Percentiles rank a stretch among this genome's conserved stretches.
phyloP scores from a whole-genome alignment of 1,284 basidiomycete species.

The Grifola frondosa region DNA sequence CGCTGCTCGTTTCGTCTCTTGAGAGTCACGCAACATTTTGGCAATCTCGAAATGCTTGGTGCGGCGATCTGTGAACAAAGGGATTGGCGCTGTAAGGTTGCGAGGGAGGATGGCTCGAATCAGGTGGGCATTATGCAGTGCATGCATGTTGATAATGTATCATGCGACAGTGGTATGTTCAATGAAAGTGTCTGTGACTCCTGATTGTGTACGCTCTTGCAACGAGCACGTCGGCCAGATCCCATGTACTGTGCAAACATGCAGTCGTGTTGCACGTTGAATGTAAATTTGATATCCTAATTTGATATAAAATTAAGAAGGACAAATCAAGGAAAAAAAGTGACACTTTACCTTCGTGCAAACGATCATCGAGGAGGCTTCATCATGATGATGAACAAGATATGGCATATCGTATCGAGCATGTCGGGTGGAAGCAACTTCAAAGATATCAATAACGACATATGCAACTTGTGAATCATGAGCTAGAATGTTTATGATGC shows the following conservation, averaged over 20 bases:
- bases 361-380: background rate
- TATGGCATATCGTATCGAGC: conserved; percentile 4
- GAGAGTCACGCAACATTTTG: too few relatives aligned
- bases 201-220: conserved; percentile 9
- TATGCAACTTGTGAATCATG: background rate
- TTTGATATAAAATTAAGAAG: background rate
- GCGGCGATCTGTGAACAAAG: conserved; percentile 6
- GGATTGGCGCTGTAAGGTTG: conserved; percentile 2
- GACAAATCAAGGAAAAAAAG: background rate
- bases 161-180: conserved; percentile 6
- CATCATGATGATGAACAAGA: background rate
- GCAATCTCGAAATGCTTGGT: too few relatives aligned
- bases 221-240: background rate
- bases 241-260: conserved; percentile 1
- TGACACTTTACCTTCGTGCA: conserved; percentile 12
- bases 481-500: background rate
- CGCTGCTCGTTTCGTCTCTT: too few relatives aligned
- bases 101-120: conserved; percentile 13
- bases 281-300: conserved; percentile 16
- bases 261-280: conserved; percentile 25
- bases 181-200: background rate
- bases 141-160: conserved; percentile 22
- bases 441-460: conserved; percentile 3
- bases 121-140: conserved; percentile 20
- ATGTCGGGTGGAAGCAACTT: background rate